A percentile compares a stretch with the other conserved stretches of the same genome.
Evolutionary conservation across 2,329 filamentous ascomycete species (phyloP).

Genomic region (Berkeleyomyces basicola): DNA sequence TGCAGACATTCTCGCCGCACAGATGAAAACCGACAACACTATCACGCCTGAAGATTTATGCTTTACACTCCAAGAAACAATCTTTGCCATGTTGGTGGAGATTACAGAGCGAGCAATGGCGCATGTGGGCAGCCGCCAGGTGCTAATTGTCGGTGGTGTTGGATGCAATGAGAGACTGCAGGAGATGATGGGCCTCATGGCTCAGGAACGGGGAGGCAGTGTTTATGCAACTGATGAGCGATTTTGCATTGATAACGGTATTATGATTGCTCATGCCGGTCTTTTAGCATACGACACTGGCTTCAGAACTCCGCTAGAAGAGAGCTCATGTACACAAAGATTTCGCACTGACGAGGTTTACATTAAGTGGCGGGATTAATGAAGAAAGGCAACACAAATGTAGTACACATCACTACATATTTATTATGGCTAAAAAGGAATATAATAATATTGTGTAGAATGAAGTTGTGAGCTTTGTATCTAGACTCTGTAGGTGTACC

Average conservation of each 20-base stretch:
- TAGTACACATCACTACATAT: neutral
- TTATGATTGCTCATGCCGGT: slow-evolving; percentile 98
- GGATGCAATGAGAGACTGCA: slow-evolving; percentile 89
- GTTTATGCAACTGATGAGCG: slow-evolving; percentile 93
- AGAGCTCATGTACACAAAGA: slow-evolving; percentile 71
- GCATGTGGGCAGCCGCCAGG: slow-evolving; percentile 78
- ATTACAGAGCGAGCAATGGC: slow-evolving; percentile 98
- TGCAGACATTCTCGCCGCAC: slow-evolving; percentile 63
- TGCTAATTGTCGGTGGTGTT: slow-evolving; percentile 88
- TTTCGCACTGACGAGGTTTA: slow-evolving; percentile 72
- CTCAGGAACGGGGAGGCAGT: slow-evolving; percentile 67
- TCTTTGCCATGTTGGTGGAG: slow-evolving; percentile 94
- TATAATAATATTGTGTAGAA: neutral
- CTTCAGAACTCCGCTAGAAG: slow-evolving; percentile 56
- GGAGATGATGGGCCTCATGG: slow-evolving; percentile 98
- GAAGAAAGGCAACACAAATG: slow-evolving; percentile 2
- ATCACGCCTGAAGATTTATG: slow-evolving; percentile 76
- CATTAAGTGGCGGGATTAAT: slow-evolving; percentile 57
- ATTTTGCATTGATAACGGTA: slow-evolving; percentile 97
- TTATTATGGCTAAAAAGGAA: neutral
- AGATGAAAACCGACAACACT: slow-evolving; percentile 37
- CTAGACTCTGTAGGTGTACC: neutral
- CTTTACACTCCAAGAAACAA: slow-evolving; percentile 87
- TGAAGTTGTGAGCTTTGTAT: neutral
- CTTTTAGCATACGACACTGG: slow-evolving; percentile 71